Evolutionary conservation across 2,329 filamentous ascomycete genomes (phyloP), one percentile per base, ranked within the genome.

Genomic region (Drechslerella coelobrocha): DNA sequence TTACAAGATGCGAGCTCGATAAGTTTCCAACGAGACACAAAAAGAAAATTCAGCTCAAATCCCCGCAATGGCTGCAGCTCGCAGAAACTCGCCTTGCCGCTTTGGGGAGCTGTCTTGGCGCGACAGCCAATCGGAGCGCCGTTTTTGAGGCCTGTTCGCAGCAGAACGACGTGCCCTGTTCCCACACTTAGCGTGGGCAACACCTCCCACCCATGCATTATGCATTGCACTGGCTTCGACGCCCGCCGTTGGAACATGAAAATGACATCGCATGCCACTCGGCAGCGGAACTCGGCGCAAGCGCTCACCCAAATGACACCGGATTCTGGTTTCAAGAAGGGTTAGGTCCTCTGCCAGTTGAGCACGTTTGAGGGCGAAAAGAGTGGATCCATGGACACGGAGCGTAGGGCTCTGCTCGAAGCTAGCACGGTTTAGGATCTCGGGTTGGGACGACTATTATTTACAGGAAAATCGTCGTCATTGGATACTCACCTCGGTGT

Each of bases 31-130:
- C 29, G 23, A 31, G 47, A 29, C 41, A 54, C 41, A 47, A 71
- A 71, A 71, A 71, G 66, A 71, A 71, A 71, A 71, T 63, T 71
- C 66, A 71, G 66, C 66, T 71, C 66, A 71, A 71, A 71, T 63
- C 59, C 66, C 66, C 59, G 66, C 66, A 59, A 39, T 53, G 31
- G 8, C 29, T 43, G 39, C 55, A 68, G 62, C 12, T 17, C 21
- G n/a, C 9, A 7, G 2, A 14, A 23, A 50, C 43, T 56, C 63
- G 52, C 56, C 41, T 71, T 59, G 24, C 66, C 53, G 6, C 48
- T 71, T 69, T 8, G 21, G 39, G 66, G 19, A 59, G 45, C 37
- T 60, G 51, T 53, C 24, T 26, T 12, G 10, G 23, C 3, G 27
- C 1, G 34, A 24, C 53, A 56, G 59, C 66, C 66, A 71, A 71